These are phyloP conservation scores for Wickerhamiella hasegawae DNA, from an alignment of 805 yeast genomes.

Conservation along the genomic window DNA sequence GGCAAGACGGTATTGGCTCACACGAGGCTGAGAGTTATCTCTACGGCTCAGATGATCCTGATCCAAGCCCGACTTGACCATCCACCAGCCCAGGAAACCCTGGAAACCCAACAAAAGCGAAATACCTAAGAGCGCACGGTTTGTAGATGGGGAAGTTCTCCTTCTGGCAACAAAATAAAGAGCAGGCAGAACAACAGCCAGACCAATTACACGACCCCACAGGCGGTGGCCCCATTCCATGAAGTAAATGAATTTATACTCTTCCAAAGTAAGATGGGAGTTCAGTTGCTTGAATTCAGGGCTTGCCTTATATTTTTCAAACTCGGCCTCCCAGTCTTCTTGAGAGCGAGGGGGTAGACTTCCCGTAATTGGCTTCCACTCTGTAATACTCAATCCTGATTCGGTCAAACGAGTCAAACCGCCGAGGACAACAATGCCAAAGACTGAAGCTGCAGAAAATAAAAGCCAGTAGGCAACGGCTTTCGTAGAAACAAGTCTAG, in stretches of 20 bases:
- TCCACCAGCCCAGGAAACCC: constrained; percentile 99
- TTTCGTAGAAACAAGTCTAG: constrained; percentile 30
- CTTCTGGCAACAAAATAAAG: constrained; percentile 56
- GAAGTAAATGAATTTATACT: constrained; percentile 82
- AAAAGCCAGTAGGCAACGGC: constrained; percentile 76
- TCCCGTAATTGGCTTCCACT: constrained; percentile 98
- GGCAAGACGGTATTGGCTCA: constrained; percentile 84
- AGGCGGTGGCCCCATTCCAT: constrained; percentile 98
- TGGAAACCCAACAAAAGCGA: constrained; percentile 74
- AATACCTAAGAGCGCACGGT: constrained; percentile 52
- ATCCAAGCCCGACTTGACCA: constrained; percentile 92
- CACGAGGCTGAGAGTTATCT: constrained; percentile 89
- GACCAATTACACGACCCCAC: constrained; percentile 83
- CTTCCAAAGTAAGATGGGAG: constrained; percentile 77
- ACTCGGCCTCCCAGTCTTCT: constrained; percentile 75
- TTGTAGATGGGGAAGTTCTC: constrained; percentile 50
- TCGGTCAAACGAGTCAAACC: constrained; percentile 93
- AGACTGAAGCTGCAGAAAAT: constrained; percentile 75
- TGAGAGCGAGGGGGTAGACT: constrained; percentile 74
- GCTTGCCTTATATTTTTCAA: constrained; percentile 59
- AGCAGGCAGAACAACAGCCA: constrained; percentile 71
- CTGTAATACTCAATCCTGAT: constrained; percentile 89
- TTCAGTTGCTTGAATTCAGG: constrained; percentile 88
- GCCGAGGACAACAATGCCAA: constrained; percentile 91
- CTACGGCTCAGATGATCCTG: constrained; percentile 52